Base-by-base conservation (phyloP, 208 protist species). In the Willaertia magna region DNA sequence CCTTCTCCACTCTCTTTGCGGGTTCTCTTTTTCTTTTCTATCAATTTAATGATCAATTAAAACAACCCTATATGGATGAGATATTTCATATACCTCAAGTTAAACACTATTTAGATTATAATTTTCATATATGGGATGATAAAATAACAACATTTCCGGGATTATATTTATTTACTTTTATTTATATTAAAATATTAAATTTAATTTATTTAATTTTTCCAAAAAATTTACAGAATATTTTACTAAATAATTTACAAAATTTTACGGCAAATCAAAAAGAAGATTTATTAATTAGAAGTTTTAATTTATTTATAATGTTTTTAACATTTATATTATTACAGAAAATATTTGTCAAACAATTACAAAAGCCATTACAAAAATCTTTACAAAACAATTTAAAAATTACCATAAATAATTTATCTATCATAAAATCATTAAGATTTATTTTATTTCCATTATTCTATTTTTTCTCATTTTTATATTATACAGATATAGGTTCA, bases 131-230 rank as follows among this genome's bases (percentile, higher is more conserved):
- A 55, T 89, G 87, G 87, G 87, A 89, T 67, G 48, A 85, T 44
- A 89, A 87, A 44, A 87, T 89, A 3, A 89, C 87, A 18, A 89
- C 87, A 26, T 46, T 89, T 34, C 87, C 87, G 42, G 87, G 87
- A 20, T 46, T 89, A n/a, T 89, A 89, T 79, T 49, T 87, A 34
- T 59, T 87, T 22, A 34, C 51, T n/a, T 42, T 40, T 26, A 4
- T 84, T 34, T 14, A 75, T 51, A 26, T 74, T 39, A 84, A 39
- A 14, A 4, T 87, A 20, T 18, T 76, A 20, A 0, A 43, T 12
- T n/a, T n/a, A n/a, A n/a, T n/a, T n/a, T n/a, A n/a, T n/a, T n/a
- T n/a, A n/a, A n/a, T n/a, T n/a, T n/a, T n/a, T n/a, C n/a, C n/a
- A n/a, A n/a, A n/a, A n/a, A n/a, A n/a, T n/a, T n/a, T n/a, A n/a